Conservation (phyloP, 768 basidiomycete species). For the Coprinopsis strossmayeri region DNA sequence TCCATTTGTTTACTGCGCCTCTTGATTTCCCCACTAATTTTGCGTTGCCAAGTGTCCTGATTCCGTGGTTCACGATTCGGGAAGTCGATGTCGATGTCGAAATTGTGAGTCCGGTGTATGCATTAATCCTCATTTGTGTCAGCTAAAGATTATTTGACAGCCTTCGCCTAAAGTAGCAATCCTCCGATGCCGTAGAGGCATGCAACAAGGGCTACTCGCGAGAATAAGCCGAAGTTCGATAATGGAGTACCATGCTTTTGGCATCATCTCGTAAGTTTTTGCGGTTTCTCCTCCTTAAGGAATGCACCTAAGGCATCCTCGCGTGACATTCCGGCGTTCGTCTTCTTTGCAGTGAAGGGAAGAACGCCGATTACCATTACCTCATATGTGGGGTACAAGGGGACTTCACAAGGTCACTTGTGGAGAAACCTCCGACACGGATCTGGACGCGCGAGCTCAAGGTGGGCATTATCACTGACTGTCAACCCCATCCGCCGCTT, state of each 20-base stretch:
- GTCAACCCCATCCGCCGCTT: background rate
- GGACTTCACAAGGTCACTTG: conserved; percentile 72
- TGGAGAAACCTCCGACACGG: conserved; percentile 62
- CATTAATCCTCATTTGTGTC: background rate
- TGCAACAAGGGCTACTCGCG: conserved; percentile 79
- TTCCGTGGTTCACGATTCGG: conserved; percentile 74
- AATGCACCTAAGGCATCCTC: background rate
- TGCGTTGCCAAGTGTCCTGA: conserved; percentile 43
- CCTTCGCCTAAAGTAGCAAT: conserved; percentile 79
- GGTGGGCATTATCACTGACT: conserved; percentile 43
- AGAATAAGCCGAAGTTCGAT: conserved; percentile 71
- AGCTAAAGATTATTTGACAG: conserved; percentile 24
- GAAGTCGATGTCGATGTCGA: conserved; percentile 75
- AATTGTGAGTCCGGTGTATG: conserved; percentile 40
- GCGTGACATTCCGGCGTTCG: background rate
- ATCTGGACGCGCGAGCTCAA: conserved; percentile 81
- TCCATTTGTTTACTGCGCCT: no score
- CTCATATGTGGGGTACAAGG: conserved; percentile 83
- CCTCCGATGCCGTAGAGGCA: conserved; percentile 74
- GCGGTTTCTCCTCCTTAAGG: background rate
- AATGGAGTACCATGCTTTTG: conserved; percentile 83
- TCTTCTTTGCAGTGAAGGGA: conserved; percentile 50
- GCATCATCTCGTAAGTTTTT: conserved; percentile 64
- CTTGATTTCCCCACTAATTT: no score
- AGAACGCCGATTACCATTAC: conserved; percentile 68